Percentiles rank a stretch among this genome's conserved stretches.
phyloP scores from a whole-genome alignment of 208 protist genomes.

The Wallacemonas sp. region DNA sequence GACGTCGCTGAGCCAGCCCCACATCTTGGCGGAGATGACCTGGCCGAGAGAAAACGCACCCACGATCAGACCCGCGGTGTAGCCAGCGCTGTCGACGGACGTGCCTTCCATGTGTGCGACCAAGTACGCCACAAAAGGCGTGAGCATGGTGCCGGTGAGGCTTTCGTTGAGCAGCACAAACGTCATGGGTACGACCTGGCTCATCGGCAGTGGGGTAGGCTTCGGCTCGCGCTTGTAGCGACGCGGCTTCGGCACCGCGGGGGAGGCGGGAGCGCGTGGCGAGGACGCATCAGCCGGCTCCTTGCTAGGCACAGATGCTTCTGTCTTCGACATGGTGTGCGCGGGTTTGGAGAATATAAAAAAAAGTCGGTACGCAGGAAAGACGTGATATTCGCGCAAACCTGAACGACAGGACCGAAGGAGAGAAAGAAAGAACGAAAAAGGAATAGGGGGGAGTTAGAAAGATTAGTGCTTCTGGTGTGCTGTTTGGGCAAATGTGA shows the following conservation, averaged over 20 bases:
- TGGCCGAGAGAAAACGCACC: conserved; percentile 65
- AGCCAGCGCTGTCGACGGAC: conserved; percentile 51
- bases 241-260: background rate
- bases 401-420: too few relatives aligned
- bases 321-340: too few relatives aligned
- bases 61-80: conserved; percentile 50
- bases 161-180: conserved; percentile 70
- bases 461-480: too few relatives aligned
- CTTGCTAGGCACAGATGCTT: too few relatives aligned
- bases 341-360: too few relatives aligned
- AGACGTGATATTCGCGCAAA: too few relatives aligned
- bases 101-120: conserved; percentile 42
- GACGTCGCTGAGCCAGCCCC: conserved; percentile 67
- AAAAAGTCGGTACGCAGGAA: too few relatives aligned
- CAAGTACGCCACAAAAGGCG: conserved; percentile 59
- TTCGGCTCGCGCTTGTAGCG: conserved; percentile 24
- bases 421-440: too few relatives aligned
- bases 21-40: conserved; percentile 48
- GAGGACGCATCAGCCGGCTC: too few relatives aligned
- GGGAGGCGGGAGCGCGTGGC: too few relatives aligned
- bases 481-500: too few relatives aligned
- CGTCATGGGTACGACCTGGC: conserved; percentile 55
- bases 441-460: too few relatives aligned
- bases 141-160: conserved; percentile 57
- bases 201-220: conserved; percentile 51